Evolutionary conservation across 73 alveolate genomes (phyloP), one percentile per base, ranked within the genome.

Genomic region (Uronychia setigera): DNA sequence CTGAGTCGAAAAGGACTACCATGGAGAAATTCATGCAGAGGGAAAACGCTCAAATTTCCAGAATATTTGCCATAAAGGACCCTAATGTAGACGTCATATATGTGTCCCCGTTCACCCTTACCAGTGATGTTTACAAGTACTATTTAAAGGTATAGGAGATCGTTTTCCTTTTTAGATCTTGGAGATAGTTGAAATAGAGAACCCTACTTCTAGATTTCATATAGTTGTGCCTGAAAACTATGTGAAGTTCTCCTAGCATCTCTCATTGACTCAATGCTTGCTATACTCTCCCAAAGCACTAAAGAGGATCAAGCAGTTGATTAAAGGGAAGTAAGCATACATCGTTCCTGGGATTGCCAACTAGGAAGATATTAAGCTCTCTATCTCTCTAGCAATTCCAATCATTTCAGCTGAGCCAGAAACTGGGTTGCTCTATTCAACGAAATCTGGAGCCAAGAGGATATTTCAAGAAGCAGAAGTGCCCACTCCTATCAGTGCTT

Each of bases 11-110:
- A 87, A 91, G 98, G 84, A 74, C 93, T 46, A 91, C 99, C 0
- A 96, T 96, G 94, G 99, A 97, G 58, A 95, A 97, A 80, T 93
- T 95, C 87, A 82, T 82, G 58, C 97, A 95, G 86, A 91, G 98
- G 80, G 97, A 97, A 33, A 92, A 92, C 78, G 90, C 94, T 32
- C 81, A 92, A 75, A 88, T 92, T 29, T 84, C 92, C 19, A 82
- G 96, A 83, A 83, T 92, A 32, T 84, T 92, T 33, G 79, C 89
- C 29, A 84, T 92, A 32, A 87, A 86, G 33, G 96, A 92, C 83
- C 93, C 93, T 29, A 92, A 92, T 82, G 93, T 92, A 32, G 96
- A 92, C 82, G 91, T 92, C 28, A 87, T 92, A 0, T 92, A 92
- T 33, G 87, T 92, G 29, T 78, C 93, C 58, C 96, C 96, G 14